phyloP scores from a whole-genome alignment of 805 yeast genomes.

The Cyberlindnera galapagoensis region DNA sequence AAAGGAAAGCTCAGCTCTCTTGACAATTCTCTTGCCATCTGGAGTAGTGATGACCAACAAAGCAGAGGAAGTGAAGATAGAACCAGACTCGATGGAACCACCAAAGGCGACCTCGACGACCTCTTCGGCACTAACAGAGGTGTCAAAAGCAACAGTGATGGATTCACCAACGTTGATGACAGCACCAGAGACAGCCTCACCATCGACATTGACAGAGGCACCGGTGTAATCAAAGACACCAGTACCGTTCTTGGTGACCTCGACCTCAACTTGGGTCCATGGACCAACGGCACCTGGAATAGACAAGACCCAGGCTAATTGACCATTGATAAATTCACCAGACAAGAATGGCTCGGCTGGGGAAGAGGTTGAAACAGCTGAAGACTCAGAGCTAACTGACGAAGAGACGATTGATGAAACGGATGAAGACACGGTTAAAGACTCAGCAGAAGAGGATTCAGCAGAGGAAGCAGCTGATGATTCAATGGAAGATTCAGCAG shows the following conservation, averaged over 20 bases:
- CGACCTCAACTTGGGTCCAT: slow-evolving; percentile 1
- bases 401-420: background rate
- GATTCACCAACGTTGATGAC: slow-evolving; percentile 1
- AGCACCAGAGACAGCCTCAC: no score
- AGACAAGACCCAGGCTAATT: slow-evolving; percentile 6
- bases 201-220: background rate
- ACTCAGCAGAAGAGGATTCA: background rate
- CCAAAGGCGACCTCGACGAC: background rate
- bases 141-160: background rate
- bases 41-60: background rate
- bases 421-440: slow-evolving; percentile 1
- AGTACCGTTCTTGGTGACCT: background rate
- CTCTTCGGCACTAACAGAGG: background rate
- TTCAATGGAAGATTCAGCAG: background rate
- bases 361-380: background rate
- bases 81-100: slow-evolving; percentile 3
- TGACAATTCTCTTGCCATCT: slow-evolving; percentile 1
- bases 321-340: slow-evolving; percentile 12
- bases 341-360: background rate
- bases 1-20: slow-evolving; percentile 4
- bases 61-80: slow-evolving; percentile 1
- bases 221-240: background rate
- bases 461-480: background rate
- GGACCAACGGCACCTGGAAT: slow-evolving; percentile 1
- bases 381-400: slow-evolving; percentile 1